Evolutionary conservation across 805 yeast species (phyloP).

Genomic region (Yarrowia sp.): DNA sequence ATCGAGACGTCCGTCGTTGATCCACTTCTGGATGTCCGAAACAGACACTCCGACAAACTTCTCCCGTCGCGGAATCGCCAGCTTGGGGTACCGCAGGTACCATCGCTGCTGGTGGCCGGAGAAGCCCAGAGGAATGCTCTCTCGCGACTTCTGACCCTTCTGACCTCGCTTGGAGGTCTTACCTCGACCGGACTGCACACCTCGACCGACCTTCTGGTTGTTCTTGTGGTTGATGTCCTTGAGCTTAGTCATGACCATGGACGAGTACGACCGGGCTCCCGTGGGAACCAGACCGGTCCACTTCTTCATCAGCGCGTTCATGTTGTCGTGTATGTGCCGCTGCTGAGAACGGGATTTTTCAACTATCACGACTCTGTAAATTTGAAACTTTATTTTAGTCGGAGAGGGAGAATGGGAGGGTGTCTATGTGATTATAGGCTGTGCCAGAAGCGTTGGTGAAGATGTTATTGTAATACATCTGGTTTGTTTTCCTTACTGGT

Average conservation of each 20-base stretch:
- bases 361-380: not conserved
- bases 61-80: constrained; percentile 36
- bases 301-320: constrained; percentile 18
- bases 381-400: not conserved
- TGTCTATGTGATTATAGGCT: too few species aligned
- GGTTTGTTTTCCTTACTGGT: too few species aligned
- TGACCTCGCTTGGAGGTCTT: constrained; percentile 97
- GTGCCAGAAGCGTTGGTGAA: too few species aligned
- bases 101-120: constrained; percentile 99
- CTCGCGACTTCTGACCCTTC: constrained; percentile 97
- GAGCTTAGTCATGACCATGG: constrained; percentile 26
- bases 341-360: not conserved
- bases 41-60: constrained; percentile 21
- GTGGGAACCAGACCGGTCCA: constrained; percentile 16
- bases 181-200: constrained; percentile 85
- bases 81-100: constrained; percentile 76
- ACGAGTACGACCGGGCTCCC: constrained; percentile 22
- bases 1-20: constrained; percentile 62
- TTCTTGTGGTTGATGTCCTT: constrained; percentile 36
- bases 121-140: constrained; percentile 85
- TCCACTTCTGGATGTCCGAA: constrained; percentile 62
- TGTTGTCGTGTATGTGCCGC: not conserved
- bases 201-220: constrained; percentile 85
- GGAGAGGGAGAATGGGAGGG: not conserved
- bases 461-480: too few species aligned